A percentile compares a stretch with the other conserved stretches of the same genome.
These are phyloP conservation scores for Verticillium klebahnii DNA, from an alignment of 2,329 filamentous ascomycete species.

Conservation along the genomic window DNA sequence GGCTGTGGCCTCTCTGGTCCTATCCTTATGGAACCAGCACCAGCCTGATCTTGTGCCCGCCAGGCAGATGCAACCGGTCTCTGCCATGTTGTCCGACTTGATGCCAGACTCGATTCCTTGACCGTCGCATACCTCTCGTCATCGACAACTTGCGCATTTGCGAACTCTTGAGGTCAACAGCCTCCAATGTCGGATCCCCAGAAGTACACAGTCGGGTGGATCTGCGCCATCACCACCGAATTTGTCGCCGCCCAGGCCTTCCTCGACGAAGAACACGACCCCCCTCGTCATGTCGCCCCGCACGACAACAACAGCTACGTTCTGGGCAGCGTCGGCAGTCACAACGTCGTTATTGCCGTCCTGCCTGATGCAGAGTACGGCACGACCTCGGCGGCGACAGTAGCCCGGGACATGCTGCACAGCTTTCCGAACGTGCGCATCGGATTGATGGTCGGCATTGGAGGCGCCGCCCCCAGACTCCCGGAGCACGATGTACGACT, in stretches of 20 bases:
- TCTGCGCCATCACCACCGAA: constrained; percentile 22
- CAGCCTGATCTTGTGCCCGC: constrained; percentile 1
- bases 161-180: too few relatives aligned
- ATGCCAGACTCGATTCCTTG: constrained; percentile 14
- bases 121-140: too few relatives aligned
- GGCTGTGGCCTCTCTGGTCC: background rate
- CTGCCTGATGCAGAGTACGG: constrained; percentile 14
- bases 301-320: constrained; percentile 14
- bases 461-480: constrained; percentile 27
- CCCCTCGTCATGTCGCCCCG: background rate
- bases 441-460: constrained; percentile 27
- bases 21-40: constrained; percentile 8
- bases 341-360: constrained; percentile 16
- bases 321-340: constrained; percentile 11
- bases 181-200: background rate
- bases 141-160: too few relatives aligned
- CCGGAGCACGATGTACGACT: constrained; percentile 26
- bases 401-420: constrained; percentile 20
- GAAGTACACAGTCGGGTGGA: background rate
- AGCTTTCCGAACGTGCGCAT: constrained; percentile 24
- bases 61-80: background rate
- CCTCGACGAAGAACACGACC: constrained; percentile 24
- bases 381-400: constrained; percentile 5
- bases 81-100: too few relatives aligned
- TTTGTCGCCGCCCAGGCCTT: constrained; percentile 26